Base-by-base conservation (phyloP, 495 filamentous ascomycete genomes). In the Bathelium albidoporum region DNA sequence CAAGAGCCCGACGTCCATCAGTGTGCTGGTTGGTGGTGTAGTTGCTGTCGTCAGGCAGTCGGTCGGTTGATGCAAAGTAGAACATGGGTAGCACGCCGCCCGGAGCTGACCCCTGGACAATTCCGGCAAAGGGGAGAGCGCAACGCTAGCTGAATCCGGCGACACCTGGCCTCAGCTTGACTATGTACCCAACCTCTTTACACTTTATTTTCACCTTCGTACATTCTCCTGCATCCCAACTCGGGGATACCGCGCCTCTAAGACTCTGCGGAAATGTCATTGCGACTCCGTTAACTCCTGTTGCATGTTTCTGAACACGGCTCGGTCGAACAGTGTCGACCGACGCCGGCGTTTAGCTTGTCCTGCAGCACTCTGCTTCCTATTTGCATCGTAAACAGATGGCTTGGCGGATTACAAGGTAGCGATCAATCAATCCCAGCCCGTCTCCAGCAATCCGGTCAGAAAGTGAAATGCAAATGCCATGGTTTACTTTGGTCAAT, bases 401-500 rank as follows among this genome's bases (percentile, higher is more conserved):
- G n/a, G 14, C 34, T 39, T 39, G 5, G 34, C 34, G 34, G 5
- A 39, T 39, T 39, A 14, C 34, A 39, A 39, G 34, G 34, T 14
- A 7, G 44, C 9, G 44, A 18, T 49, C 44, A 10, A 20, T 20
- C 44, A 20, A 20, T 18, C 18, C 44, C 20, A 49, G 5, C 20
- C 44, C 20, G 20, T 49, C 12, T 49, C 44, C 44, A 49, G 44
- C 20, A 18, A 49, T 49, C 44, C 3, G 44, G 44, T 10, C 44
- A 49, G 18, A 18, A 49, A 18, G 20, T 49, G 44, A 49, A 3
- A 18, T 49, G 44, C 3, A 49, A 20, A 18, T 49, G 44, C 44
- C 9, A 73, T 74, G 73, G 71, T 74, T n/a, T 72, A 74, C 41
- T 65, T 65, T 52, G 73, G 73, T 22, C 72, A 69, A 22, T 75